Evolutionary conservation across 1,284 basidiomycete species (phyloP).

Genomic region (Dichomitus squalens): DNA sequence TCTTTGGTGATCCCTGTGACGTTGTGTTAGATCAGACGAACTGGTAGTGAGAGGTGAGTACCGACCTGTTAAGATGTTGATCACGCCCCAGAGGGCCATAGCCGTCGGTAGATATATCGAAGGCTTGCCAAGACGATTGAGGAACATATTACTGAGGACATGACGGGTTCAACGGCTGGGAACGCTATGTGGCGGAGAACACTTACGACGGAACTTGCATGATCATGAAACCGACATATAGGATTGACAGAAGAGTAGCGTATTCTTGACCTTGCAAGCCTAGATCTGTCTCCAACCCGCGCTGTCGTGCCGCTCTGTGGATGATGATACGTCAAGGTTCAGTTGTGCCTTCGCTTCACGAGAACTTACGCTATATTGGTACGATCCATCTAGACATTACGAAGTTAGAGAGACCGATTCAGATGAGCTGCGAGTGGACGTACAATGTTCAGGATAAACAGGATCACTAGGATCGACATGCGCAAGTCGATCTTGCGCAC

Average conservation of each 20-base stretch:
- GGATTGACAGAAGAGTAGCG: conserved; percentile 69
- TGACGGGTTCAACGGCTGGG: background rate
- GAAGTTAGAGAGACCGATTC: background rate
- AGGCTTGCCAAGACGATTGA: conserved; percentile 72
- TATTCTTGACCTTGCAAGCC: conserved; percentile 68
- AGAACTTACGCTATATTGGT: conserved; percentile 60
- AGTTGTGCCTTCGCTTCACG: background rate
- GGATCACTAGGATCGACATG: conserved; percentile 65
- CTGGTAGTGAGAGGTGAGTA: background rate
- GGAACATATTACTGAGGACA: conserved; percentile 62
- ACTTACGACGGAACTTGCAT: conserved; percentile 80
- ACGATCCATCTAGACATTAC: conserved; percentile 54
- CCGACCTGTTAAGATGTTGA: conserved; percentile 28
- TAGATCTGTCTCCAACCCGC: conserved; percentile 73
- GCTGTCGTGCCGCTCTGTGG: conserved; percentile 61
- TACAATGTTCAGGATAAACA: conserved; percentile 70
- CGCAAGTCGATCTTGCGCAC: conserved; percentile 63
- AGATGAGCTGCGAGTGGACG: conserved; percentile 23
- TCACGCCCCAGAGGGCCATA: conserved; percentile 63
- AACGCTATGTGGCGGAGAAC: background rate
- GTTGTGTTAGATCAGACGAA: background rate
- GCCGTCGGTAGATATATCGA: conserved; percentile 73
- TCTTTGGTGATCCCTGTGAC: conserved; percentile 24
- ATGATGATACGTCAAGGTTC: background rate
- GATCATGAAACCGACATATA: conserved; percentile 81